Evolutionary conservation across 257 asterid genomes (phyloP).

Genomic region (Handroanthus guayacan): DNA sequence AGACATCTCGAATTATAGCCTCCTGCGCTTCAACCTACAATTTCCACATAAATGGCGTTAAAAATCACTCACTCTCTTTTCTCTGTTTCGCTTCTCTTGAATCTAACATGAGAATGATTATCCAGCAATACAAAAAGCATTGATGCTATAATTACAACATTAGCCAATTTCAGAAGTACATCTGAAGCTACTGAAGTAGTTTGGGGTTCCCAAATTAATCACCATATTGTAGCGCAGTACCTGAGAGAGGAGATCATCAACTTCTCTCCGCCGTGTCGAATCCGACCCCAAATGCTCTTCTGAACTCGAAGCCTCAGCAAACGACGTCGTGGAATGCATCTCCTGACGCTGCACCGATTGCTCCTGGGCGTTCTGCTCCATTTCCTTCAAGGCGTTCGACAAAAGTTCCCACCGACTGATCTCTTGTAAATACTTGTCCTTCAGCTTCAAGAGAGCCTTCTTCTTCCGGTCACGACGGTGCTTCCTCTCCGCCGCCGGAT

Average conservation of each 20-base stretch:
- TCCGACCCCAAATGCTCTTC: constrained; percentile 36
- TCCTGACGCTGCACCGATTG: constrained; percentile 43
- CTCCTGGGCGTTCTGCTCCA: constrained; percentile 48
- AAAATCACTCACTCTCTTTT: neutral
- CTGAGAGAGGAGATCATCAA: constrained; percentile 72
- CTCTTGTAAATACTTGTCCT: constrained; percentile 53
- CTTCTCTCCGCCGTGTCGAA: constrained; percentile 39
- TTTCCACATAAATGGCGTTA: constrained; percentile 23
- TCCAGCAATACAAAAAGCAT: neutral
- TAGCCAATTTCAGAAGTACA: constrained; percentile 9
- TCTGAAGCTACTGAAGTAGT: constrained; percentile 30
- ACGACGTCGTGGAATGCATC: constrained; percentile 40
- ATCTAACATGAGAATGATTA: neutral
- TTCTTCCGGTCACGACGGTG: constrained; percentile 64
- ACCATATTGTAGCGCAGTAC: constrained; percentile 39
- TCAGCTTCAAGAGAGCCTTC: constrained; percentile 63
- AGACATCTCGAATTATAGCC: constrained; percentile 49
- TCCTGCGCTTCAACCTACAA: constrained; percentile 74
- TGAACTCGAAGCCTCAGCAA: constrained; percentile 41
- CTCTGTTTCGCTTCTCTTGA: neutral
- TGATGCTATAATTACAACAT: neutral
- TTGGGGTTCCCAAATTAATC: neutral
- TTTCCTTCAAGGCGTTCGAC: constrained; percentile 61
- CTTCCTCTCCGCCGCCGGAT: constrained; percentile 63
- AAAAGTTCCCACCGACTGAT: constrained; percentile 77